A percentile compares a stretch with the other conserved stretches of the same genome.
phyloP scores from a whole-genome alignment of 345 rosid genomes.

The Euphorbia peplus region DNA sequence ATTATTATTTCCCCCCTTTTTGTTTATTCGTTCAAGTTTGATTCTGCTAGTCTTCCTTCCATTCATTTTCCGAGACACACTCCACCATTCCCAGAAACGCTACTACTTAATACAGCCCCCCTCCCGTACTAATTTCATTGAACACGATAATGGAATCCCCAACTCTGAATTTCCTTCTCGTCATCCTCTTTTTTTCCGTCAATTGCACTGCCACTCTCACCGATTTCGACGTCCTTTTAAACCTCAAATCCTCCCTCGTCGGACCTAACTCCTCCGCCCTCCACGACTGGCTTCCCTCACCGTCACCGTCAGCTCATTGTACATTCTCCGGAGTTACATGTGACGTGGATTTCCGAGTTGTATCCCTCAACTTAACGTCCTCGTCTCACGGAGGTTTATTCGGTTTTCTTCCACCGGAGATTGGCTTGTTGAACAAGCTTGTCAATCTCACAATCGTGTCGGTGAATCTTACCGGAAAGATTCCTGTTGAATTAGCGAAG shows the following conservation, averaged over 20 bases:
- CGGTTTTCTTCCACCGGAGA: conserved; percentile 64
- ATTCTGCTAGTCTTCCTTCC: conserved; percentile 38
- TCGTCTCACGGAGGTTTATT: conserved; percentile 38
- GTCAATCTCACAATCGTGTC: conserved; percentile 56
- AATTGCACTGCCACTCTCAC: conserved; percentile 29
- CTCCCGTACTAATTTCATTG: too few species aligned
- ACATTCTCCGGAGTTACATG: conserved; percentile 80
- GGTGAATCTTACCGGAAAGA: conserved; percentile 47
- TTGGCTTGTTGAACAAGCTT: conserved; percentile 55
- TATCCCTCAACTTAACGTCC: conserved; percentile 55
- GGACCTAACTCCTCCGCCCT: conserved; percentile 57
- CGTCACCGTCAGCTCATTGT: conserved; percentile 58
- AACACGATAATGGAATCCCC: conserved; percentile 17
- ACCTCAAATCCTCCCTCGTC: conserved; percentile 58
- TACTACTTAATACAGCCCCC: conserved; percentile 33
- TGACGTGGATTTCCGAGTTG: conserved; percentile 45
- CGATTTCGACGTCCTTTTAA: conserved; percentile 59
- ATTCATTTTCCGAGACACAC: conserved; percentile 31
- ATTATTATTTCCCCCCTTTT: too few species aligned
- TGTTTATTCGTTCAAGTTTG: conserved; percentile 24
- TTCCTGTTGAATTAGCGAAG: conserved; percentile 54
- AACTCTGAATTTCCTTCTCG: conserved; percentile 20
- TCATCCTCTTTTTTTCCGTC: conserved; percentile 23
- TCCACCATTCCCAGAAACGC: conserved; percentile 20
- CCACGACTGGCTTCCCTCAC: conserved; percentile 54